These are phyloP conservation scores for Simplicillium aogashimaense DNA, from an alignment of 2,329 filamentous ascomycete genomes.

Conservation along the genomic window DNA sequence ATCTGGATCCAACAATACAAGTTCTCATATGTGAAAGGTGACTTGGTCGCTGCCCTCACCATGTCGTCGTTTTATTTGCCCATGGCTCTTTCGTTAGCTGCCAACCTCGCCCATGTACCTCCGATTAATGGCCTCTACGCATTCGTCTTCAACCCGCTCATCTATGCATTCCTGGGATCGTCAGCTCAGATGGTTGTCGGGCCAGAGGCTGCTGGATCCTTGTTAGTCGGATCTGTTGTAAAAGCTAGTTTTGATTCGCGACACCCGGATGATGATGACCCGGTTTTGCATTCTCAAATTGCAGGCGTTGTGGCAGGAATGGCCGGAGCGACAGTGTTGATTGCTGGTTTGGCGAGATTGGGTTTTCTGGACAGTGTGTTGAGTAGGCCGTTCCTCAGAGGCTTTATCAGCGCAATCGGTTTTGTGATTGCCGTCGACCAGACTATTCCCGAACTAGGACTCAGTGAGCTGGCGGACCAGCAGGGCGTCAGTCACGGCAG, in stretches of 20 bases:
- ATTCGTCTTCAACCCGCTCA: slow-evolving; percentile 83
- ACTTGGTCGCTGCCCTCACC: slow-evolving; percentile 82
- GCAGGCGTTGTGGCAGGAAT: slow-evolving; percentile 84
- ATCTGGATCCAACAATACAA: slow-evolving; percentile 87
- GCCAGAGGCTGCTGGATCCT: slow-evolving; percentile 85
- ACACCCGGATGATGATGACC: slow-evolving; percentile 49
- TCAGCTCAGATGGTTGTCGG: slow-evolving; percentile 91
- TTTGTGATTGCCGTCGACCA: slow-evolving; percentile 96
- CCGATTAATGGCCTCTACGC: slow-evolving; percentile 90
- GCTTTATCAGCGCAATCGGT: slow-evolving; percentile 95
- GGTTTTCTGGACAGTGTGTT: slow-evolving; percentile 93
- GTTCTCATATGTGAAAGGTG: slow-evolving; percentile 72
- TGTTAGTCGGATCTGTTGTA: slow-evolving; percentile 81
- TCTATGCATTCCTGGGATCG: slow-evolving; percentile 86
- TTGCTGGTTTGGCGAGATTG: slow-evolving; percentile 73
- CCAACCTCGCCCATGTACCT: slow-evolving; percentile 85
- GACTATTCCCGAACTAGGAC: slow-evolving; percentile 79
- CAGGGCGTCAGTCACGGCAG: slow-evolving; percentile 69
- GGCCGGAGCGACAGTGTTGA: slow-evolving; percentile 78
- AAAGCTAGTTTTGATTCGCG: slow-evolving; percentile 65
- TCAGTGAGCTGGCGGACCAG: slow-evolving; percentile 55
- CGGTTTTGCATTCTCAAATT: slow-evolving; percentile 63
- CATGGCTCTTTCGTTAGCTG: slow-evolving; percentile 87
- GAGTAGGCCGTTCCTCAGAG: slow-evolving; percentile 81
- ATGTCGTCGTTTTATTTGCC: slow-evolving; percentile 98